Percentiles rank a stretch among this genome's conserved stretches.
These are phyloP conservation scores for Trichoderma afroharzianum DNA, from an alignment of 2,329 filamentous ascomycete genomes.

Conservation along the genomic window DNA sequence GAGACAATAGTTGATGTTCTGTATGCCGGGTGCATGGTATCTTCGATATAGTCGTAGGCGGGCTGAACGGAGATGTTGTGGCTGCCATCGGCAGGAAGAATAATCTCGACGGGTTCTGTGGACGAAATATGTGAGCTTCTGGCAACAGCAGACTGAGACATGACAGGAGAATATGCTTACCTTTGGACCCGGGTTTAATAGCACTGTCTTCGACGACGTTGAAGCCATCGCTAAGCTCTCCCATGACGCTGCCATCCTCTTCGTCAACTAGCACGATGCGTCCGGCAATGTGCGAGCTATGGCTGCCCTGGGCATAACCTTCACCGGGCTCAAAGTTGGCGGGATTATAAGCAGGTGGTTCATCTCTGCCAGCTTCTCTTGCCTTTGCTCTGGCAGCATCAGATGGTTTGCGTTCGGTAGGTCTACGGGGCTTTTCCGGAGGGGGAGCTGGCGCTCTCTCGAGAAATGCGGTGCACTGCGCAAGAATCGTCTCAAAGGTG, in stretches of 20 bases:
- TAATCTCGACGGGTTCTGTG: slow-evolving; percentile 72
- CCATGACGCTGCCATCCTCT: slow-evolving; percentile 92
- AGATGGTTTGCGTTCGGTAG: background rate
- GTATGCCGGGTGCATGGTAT: slow-evolving; percentile 88
- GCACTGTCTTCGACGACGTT: slow-evolving; percentile 72
- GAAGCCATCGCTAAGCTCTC: slow-evolving; percentile 81
- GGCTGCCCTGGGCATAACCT: slow-evolving; percentile 65
- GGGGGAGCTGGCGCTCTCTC: slow-evolving; percentile 69
- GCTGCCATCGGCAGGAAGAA: slow-evolving; percentile 64
- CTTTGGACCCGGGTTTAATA: slow-evolving; percentile 85
- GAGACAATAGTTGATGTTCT: slow-evolving; percentile 81
- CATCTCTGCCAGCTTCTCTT: slow-evolving; percentile 38
- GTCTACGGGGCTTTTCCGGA: slow-evolving; percentile 18
- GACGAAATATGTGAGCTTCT: background rate
- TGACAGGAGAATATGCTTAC: slow-evolving; percentile 44
- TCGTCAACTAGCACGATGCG: slow-evolving; percentile 93
- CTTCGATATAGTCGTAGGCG: slow-evolving; percentile 67
- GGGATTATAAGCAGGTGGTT: slow-evolving; percentile 71
- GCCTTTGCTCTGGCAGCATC: slow-evolving; percentile 28
- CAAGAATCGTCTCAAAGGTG: slow-evolving; percentile 95
- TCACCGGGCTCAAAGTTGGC: slow-evolving; percentile 75
- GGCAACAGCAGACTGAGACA: background rate
- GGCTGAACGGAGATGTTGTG: slow-evolving; percentile 64
- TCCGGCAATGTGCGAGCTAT: slow-evolving; percentile 51
- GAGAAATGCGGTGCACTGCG: slow-evolving; percentile 95